Evolutionary conservation across 805 yeast genomes (phyloP), one percentile per base, ranked within the genome.

Genomic region (Ogataea siamensis): DNA sequence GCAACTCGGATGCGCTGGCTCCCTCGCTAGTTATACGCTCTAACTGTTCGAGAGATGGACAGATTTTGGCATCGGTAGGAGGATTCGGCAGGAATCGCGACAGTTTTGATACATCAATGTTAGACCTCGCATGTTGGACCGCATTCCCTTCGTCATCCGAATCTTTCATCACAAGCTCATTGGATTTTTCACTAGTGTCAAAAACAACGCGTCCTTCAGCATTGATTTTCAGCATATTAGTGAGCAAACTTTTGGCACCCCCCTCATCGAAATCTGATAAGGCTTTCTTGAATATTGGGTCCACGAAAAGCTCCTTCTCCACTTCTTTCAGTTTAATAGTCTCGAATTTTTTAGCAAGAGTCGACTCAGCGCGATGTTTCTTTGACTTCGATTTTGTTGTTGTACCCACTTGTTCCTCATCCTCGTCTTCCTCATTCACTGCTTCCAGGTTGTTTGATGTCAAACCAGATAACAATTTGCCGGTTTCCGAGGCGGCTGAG

Each of bases 401-500:
- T 20, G 44, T 32, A 11, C 45, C 46, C 9, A 42, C 46, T 1
- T 46, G 55, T 9, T 53, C 55, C 8, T 55, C 57, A 16, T 37
- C 56, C 2, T 43, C 55, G 5, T 40, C 53, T 13, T 39, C 55
- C 10, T 47, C 58, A 3, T 47, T 55, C 3, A 34, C 45, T 4
- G 28, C 48, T n/a, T 41, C 51, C 2, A 50, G 55, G 8, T 52
- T 59, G 7, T 51, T 63, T 4, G 60, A 46, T 4, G 73, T 63
- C 28, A 73, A 58, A 7, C 77, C 77, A 39, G 76, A 71, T 21
- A 74, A 53, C 39, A 91, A 67, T 51, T 80, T 78, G 2, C 95
- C 94, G 0, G 97, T 88, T 53, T 89, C 97, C 7, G 83, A 80
- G 5, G 89, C 94, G 0, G 87, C 95, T 0, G 95, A 83, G 53